Evolutionary conservation across 345 rosid species (phyloP).

Genomic region (Turritis glabra): DNA sequence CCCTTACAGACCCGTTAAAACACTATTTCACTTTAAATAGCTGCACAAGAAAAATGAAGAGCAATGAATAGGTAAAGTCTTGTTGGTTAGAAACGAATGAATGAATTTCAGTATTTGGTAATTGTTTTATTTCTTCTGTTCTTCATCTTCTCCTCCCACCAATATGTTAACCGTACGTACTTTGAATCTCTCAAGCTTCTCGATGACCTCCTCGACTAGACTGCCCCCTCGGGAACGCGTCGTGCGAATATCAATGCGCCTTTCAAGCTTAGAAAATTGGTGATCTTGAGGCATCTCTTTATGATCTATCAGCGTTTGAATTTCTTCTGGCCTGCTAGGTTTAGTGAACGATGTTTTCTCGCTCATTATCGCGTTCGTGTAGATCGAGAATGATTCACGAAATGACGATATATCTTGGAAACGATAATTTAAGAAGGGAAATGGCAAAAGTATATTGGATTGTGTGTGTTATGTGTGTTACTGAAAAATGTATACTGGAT

Average conservation of each 20-base stretch:
- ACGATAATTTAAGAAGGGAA: neutral
- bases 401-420: slow-evolving; percentile 2
- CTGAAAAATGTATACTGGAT: neutral
- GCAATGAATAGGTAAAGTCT: neutral
- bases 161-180: slow-evolving; percentile 34
- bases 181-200: slow-evolving; percentile 45
- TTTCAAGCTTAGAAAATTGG: neutral
- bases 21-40: neutral
- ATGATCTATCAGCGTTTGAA: neutral
- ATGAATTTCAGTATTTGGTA: neutral
- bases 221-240: slow-evolving; percentile 33
- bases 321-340: neutral
- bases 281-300: neutral
- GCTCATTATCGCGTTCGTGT: neutral
- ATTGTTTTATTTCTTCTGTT: slow-evolving; percentile 23
- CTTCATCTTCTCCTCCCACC: slow-evolving; percentile 33
- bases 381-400: slow-evolving; percentile 9
- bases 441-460: neutral
- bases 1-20: neutral
- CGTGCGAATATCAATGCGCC: neutral
- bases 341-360: neutral
- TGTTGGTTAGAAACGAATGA: slow-evolving; percentile 1
- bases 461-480: neutral
- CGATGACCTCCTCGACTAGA: neutral
- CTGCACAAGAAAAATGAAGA: neutral